phyloP scores from a whole-genome alignment of 805 yeast species.

The Yarrowia keelungensis region DNA sequence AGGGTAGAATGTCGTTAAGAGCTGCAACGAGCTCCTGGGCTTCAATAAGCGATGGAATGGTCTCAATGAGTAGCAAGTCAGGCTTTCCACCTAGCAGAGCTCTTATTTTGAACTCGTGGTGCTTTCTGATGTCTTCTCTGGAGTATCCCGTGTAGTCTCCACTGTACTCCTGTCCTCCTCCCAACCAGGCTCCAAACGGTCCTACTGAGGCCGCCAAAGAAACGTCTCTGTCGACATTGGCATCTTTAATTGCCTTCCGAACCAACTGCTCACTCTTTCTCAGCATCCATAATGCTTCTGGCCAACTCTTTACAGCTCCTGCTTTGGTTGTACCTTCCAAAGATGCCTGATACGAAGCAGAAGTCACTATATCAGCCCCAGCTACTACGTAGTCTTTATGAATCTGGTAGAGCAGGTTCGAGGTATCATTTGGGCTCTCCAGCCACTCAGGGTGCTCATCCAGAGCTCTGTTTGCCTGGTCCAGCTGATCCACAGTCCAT shows the following conservation, averaged over 20 bases:
- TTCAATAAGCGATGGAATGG: constrained; percentile 71
- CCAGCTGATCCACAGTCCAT: constrained; percentile 11
- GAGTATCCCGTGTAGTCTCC: constrained; percentile 63
- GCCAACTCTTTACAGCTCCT: constrained; percentile 38
- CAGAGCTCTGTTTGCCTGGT: neutral
- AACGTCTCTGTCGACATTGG: constrained; percentile 33
- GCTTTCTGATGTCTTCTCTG: constrained; percentile 54
- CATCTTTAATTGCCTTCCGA: constrained; percentile 43
- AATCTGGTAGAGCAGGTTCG: constrained; percentile 55
- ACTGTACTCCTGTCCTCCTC: constrained; percentile 74
- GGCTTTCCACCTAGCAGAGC: constrained; percentile 52
- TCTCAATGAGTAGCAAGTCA: constrained; percentile 71
- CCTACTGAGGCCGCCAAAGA: constrained; percentile 71
- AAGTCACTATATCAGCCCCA: constrained; percentile 63
- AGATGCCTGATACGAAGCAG: constrained; percentile 69
- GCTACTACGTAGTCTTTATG: constrained; percentile 59
- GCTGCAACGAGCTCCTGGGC: constrained; percentile 53
- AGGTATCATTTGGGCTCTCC: constrained; percentile 55
- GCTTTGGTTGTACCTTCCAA: constrained; percentile 50
- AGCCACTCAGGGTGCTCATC: constrained; percentile 21
- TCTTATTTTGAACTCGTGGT: constrained; percentile 59
- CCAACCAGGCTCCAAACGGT: constrained; percentile 75
- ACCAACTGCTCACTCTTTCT: constrained; percentile 45
- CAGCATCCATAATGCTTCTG: constrained; percentile 40
- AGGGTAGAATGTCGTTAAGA: constrained; percentile 31